A percentile compares a stretch with the other conserved stretches of the same genome.
These are phyloP conservation scores for Sarocladium brachiariae DNA, from an alignment of 2,329 filamentous ascomycete species.

Conservation along the genomic window DNA sequence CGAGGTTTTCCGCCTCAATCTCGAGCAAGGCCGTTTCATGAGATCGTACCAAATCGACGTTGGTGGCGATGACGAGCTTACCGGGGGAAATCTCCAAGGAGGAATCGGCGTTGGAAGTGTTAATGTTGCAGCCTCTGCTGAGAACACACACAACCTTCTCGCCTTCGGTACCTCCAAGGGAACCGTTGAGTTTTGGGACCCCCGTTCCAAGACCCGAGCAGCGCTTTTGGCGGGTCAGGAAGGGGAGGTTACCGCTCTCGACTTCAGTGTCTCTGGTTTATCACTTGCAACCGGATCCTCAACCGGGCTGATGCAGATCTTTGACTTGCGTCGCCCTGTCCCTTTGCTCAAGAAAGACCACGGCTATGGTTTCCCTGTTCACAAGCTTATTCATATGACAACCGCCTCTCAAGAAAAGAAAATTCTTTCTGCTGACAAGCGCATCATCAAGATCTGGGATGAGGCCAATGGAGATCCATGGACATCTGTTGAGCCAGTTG, in stretches of 20 bases:
- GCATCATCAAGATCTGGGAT: constrained; percentile 97
- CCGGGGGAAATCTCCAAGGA: constrained; percentile 74
- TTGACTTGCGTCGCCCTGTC: constrained; percentile 81
- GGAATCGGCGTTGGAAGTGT: constrained; percentile 80
- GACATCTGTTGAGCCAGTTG: constrained; percentile 91
- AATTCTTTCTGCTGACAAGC: constrained; percentile 85
- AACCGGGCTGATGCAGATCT: constrained; percentile 79
- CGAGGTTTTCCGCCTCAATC: constrained; percentile 86
- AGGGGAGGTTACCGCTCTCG: constrained; percentile 75
- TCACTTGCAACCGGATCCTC: constrained; percentile 84
- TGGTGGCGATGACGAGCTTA: constrained; percentile 69
- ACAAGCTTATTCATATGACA: constrained; percentile 70
- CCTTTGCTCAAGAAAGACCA: constrained; percentile 90
- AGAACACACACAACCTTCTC: constrained; percentile 80
- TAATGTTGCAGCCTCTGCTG: constrained; percentile 80
- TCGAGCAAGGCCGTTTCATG: constrained; percentile 91
- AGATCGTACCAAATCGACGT: constrained; percentile 88
- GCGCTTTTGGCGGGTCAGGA: constrained; percentile 65
- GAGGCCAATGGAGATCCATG: constrained; percentile 75
- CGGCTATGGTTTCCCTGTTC: constrained; percentile 87
- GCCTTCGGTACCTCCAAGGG: constrained; percentile 92
- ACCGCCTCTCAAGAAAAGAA: constrained; percentile 73
- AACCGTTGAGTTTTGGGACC: constrained; percentile 97
- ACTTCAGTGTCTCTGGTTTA: constrained; percentile 78
- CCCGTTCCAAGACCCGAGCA: constrained; percentile 73